Base-by-base conservation (phyloP, 148 eudicot genomes). In the Hydrangea macrophylla region DNA sequence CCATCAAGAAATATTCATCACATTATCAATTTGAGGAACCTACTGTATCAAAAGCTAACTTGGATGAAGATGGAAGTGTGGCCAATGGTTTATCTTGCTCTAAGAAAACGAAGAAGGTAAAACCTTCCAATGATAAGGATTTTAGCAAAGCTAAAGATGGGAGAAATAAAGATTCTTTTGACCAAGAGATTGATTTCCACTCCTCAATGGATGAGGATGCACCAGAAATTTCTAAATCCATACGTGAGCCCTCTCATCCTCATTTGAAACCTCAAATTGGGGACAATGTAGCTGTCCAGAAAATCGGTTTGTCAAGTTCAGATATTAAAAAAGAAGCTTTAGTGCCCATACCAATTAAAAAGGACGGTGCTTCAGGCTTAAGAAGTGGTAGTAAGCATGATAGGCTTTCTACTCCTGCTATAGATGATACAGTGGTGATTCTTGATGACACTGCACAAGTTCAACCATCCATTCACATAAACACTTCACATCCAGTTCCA, bases 401-500 rank as follows among this genome's bases (percentile, higher is more conserved):
- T 27, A 30, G 30, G 23, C 45, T 31, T 28, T 50, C 74, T 42
- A 75, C 68, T 54, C 15, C 66, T 62, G 48, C 51, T 55, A 30
- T 31, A 4, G 84, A 82, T 64, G 84, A 79, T 36, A 45, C 72
- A 15, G 75, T 78, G n/a, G 40, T 82, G 60, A 55, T 53, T 45
- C 69, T 78, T 35, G 82, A 85, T 51, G 83, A 86, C 67, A 80
- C 68, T 44, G 75, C 54, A 69, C 84, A 81, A 80, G 63, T 77
- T 71, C 79, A 80, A 32, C 83, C 88, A 33, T 69, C 70, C 30
- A 35, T 44, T 72, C 67, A 58, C 13, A 57, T 71, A 7, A 75
- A 67, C 54, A 55, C 69, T 35, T 28, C 78, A 2, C 66, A 72
- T 68, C 60, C 78, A 24, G 67, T 72, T 77, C 81, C 70, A n/a